Percentiles rank a stretch among this genome's conserved stretches.
Evolutionary conservation across 805 yeast genomes (phyloP).

Genomic region (Cyberlindnera mrakii): DNA sequence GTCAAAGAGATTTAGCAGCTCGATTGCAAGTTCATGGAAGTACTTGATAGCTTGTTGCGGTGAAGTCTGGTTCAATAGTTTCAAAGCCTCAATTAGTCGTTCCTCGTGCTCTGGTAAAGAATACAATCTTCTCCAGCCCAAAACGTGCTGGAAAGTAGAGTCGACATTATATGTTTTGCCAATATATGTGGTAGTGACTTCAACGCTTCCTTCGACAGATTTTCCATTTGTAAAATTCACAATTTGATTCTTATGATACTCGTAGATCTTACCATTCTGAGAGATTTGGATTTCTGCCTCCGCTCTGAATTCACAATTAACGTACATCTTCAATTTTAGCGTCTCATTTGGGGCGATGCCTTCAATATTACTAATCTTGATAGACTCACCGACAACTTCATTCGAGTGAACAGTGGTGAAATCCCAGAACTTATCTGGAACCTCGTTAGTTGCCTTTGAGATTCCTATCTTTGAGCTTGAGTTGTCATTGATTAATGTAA

Average conservation of each 20-base stretch:
- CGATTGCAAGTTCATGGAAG: conserved; percentile 50
- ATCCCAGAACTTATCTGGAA: conserved; percentile 49
- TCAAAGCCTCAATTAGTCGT: conserved; percentile 42
- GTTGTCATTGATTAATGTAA: conserved; percentile 50
- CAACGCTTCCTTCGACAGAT: conserved; percentile 37
- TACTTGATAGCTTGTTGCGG: conserved; percentile 47
- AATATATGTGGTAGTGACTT: conserved; percentile 56
- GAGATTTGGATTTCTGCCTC: conserved; percentile 48
- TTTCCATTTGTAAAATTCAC: conserved; percentile 34
- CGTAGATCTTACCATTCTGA: conserved; percentile 40
- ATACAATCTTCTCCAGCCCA: conserved; percentile 43
- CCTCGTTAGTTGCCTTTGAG: conserved; percentile 64
- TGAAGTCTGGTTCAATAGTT: conserved; percentile 48
- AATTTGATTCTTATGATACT: conserved; percentile 42
- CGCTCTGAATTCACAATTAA: conserved; percentile 60
- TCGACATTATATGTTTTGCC: conserved; percentile 65
- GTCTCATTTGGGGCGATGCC: conserved; percentile 44
- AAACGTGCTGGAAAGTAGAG: conserved; percentile 43
- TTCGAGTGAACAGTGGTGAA: conserved; percentile 67
- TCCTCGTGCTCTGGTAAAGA: conserved; percentile 33
- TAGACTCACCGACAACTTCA: conserved; percentile 67
- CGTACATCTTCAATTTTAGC: conserved; percentile 48
- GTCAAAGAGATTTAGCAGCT: conserved; percentile 31
- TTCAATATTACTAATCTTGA: conserved; percentile 56
- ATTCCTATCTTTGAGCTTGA: conserved; percentile 48